These are phyloP conservation scores for Paecilomyces fulvus DNA, from an alignment of 2,329 filamentous ascomycete species.

Conservation along the genomic window DNA sequence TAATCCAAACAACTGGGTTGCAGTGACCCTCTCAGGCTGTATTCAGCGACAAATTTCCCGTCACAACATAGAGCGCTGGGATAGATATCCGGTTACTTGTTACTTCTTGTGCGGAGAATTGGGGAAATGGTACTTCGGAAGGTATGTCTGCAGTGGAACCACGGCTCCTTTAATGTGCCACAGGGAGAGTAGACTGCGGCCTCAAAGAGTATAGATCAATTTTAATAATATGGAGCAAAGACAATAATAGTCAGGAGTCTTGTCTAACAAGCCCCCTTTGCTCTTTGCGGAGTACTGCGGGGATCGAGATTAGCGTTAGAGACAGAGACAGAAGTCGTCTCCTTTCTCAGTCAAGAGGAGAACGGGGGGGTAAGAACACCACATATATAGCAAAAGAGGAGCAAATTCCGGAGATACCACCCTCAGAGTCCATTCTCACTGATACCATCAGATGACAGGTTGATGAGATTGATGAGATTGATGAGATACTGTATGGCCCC, in stretches of 20 bases:
- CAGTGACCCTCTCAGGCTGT: not conserved
- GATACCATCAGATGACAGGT: conserved; percentile 16
- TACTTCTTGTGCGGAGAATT: not conserved
- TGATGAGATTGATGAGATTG: not conserved
- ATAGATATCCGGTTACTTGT: not conserved
- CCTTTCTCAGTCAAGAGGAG: not conserved
- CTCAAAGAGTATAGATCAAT: not conserved
- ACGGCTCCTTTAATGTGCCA: not conserved
- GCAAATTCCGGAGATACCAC: not conserved
- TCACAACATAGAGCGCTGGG: not conserved
- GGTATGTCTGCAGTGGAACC: not conserved
- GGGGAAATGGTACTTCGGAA: not conserved
- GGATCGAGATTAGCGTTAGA: not conserved
- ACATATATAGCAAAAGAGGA: not conserved
- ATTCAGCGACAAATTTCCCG: not conserved
- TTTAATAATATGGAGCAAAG: not conserved
- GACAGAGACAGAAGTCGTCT: not conserved
- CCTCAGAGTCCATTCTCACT: not conserved
- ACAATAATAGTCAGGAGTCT: not conserved
- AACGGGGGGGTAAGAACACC: not conserved
- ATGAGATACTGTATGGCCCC: not conserved
- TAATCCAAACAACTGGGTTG: not conserved
- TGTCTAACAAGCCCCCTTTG: not conserved
- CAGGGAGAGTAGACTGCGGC: not conserved
- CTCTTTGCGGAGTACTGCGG: conserved; percentile 2